Percentiles rank a stretch among this genome's conserved stretches.
Conservation (phyloP, 805 yeast species). For the Lipomyces starkeyi region DNA sequence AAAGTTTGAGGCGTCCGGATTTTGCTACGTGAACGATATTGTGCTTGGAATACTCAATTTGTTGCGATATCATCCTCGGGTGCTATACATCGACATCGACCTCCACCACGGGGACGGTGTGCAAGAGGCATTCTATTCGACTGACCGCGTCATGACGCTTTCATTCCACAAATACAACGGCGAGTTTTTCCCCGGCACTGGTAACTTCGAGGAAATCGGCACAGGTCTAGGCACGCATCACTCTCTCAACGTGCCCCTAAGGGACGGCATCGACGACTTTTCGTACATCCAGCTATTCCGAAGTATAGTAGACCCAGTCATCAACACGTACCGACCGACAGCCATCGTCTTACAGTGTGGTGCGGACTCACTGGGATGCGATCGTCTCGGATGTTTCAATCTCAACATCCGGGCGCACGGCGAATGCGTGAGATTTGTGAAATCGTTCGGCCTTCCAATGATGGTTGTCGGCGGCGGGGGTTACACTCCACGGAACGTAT, state of each 20-base stretch:
- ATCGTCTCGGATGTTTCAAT: conserved; percentile 93
- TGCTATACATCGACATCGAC: conserved; percentile 85
- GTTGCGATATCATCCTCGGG: conserved; percentile 82
- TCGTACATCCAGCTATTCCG: conserved; percentile 64
- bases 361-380: conserved; percentile 96
- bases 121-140: conserved; percentile 90
- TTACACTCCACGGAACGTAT: conserved; percentile 95
- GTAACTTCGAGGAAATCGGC: conserved; percentile 82
- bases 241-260: conserved; percentile 81
- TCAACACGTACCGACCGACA: conserved; percentile 86
- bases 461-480: conserved; percentile 99
- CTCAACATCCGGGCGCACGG: conserved; percentile 95
- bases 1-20: conserved; percentile 87
- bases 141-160: conserved; percentile 89
- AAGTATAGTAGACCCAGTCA: conserved; percentile 87
- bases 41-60: conserved; percentile 82
- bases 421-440: conserved; percentile 88
- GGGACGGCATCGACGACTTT: conserved; percentile 94
- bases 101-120: conserved; percentile 96
- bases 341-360: conserved; percentile 99
- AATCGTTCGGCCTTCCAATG: conserved; percentile 84
- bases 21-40: conserved; percentile 89
- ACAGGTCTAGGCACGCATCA: conserved; percentile 81
- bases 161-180: conserved; percentile 90
- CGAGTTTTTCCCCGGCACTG: conserved; percentile 93